Percentiles rank a stretch among this genome's conserved stretches.
Conservation (phyloP, 2,329 filamentous ascomycete genomes). For the Botrytis sinoallii region DNA sequence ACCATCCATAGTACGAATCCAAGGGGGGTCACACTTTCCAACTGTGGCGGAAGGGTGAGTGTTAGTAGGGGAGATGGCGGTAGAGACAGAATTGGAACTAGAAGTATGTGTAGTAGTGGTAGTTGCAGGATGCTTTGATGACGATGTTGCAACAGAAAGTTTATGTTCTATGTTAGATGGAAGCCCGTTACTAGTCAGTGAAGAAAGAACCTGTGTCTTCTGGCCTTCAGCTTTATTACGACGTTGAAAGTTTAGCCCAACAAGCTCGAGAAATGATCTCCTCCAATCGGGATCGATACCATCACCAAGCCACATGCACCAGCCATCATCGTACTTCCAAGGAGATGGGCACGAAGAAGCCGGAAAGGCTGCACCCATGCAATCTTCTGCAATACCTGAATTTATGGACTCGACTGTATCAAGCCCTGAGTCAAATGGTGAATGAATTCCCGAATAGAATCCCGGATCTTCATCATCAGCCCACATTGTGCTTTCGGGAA, state of each 20-base stretch:
- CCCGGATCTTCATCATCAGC: background rate
- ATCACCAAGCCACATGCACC: background rate
- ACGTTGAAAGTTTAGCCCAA: background rate
- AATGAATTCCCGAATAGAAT: background rate
- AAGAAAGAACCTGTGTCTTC: background rate
- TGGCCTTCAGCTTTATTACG: background rate
- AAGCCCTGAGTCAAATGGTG: background rate
- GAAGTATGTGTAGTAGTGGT: background rate
- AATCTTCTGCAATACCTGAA: background rate
- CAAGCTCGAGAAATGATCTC: background rate
- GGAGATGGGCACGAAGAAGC: background rate
- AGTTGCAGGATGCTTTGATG: background rate
- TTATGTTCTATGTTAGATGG: background rate
- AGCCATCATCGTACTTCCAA: background rate
- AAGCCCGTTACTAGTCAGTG: background rate
- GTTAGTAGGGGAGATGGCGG: background rate
- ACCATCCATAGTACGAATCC: conserved; percentile 3
- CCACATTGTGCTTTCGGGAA: background rate
- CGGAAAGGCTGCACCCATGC: background rate
- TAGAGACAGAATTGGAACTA: background rate
- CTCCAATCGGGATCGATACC: background rate
- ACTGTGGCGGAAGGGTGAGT: background rate
- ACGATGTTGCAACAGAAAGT: background rate
- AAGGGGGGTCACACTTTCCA: background rate
- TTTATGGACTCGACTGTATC: background rate